Percentiles rank a stretch among this genome's conserved stretches.
These are phyloP conservation scores for Barbarea vulgaris DNA, from an alignment of 345 rosid genomes.

Conservation along the genomic window DNA sequence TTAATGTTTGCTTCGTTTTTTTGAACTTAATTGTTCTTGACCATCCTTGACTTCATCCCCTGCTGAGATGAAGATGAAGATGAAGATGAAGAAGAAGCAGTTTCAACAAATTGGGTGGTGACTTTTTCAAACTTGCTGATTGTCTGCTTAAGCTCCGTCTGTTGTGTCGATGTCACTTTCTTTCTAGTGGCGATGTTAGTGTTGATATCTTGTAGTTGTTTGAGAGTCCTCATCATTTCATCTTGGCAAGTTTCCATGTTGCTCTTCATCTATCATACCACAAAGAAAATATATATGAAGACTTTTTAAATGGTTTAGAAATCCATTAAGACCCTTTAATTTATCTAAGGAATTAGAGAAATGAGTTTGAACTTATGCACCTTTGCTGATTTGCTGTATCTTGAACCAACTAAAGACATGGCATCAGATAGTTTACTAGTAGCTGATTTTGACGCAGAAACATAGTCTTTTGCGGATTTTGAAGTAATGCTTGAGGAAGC, in stretches of 20 bases:
- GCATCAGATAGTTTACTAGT: slow-evolving; percentile 27
- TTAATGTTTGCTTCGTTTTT: background rate
- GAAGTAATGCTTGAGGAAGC: slow-evolving; percentile 18
- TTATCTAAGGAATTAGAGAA: background rate
- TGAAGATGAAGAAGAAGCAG: slow-evolving; percentile 35
- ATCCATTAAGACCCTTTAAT: background rate
- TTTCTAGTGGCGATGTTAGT: slow-evolving; percentile 20
- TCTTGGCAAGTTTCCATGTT: slow-evolving; percentile 27
- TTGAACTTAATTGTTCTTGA: slow-evolving; percentile 2
- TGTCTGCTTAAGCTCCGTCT: slow-evolving; percentile 33
- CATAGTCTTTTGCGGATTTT: slow-evolving; percentile 19
- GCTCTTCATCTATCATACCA: slow-evolving; percentile 33
- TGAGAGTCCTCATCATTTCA: background rate
- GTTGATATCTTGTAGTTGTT: slow-evolving; percentile 34
- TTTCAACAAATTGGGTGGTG: slow-evolving; percentile 34
- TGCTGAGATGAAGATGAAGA: slow-evolving; percentile 9
- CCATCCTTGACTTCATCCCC: background rate
- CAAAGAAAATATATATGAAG: background rate
- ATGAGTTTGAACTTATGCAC: background rate
- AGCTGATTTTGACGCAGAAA: background rate
- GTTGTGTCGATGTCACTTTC: slow-evolving; percentile 28
- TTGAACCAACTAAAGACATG: slow-evolving; percentile 27
- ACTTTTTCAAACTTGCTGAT: slow-evolving; percentile 31
- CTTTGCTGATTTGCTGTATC: slow-evolving; percentile 32
- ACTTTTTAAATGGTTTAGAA: background rate